A percentile compares a stretch with the other conserved stretches of the same genome.
phyloP scores from a whole-genome alignment of 192 early-diverging fungal genomes.

The Entophlyctis luteolus region DNA sequence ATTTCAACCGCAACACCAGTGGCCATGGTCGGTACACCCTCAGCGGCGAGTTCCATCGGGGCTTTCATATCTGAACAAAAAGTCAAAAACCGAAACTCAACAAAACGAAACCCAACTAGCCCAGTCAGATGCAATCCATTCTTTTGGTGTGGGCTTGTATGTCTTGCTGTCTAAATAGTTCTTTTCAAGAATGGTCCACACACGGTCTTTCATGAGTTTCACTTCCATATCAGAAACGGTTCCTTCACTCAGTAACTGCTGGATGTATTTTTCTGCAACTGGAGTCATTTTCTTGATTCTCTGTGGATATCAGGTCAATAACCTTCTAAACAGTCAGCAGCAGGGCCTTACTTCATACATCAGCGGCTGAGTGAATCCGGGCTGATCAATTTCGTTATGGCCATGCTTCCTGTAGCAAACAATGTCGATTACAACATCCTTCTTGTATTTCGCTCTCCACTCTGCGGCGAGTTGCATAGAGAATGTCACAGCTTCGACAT shows the following conservation, averaged over 20 bases:
- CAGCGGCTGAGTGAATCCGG: constrained; percentile 94
- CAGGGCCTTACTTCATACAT: constrained; percentile 94
- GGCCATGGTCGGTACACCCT: constrained; percentile 61
- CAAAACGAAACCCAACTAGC: constrained; percentile 48
- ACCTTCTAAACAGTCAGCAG: too few relatives aligned
- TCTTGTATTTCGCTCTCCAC: constrained; percentile 93
- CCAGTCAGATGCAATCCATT: constrained; percentile 96
- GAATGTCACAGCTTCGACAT: constrained; percentile 93
- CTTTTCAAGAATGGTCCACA: constrained; percentile 91
- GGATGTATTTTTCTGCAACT: constrained; percentile 79
- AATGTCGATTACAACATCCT: constrained; percentile 93
- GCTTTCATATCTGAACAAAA: constrained; percentile 66
- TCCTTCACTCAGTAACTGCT: constrained; percentile 78
- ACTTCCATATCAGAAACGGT: constrained; percentile 78
- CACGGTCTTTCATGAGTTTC: constrained; percentile 81
- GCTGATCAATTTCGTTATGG: constrained; percentile 99
- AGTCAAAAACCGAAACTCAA: too few relatives aligned
- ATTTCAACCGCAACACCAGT: constrained; percentile 73
- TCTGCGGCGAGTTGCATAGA: constrained; percentile 91
- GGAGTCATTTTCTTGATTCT: constrained; percentile 81
- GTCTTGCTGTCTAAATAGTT: constrained; percentile 83
- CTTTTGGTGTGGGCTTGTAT: constrained; percentile 83
- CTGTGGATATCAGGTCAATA: too few relatives aligned
- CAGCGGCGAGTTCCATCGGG: constrained; percentile 69
- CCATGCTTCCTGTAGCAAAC: constrained; percentile 97